Evolutionary conservation across 2,329 filamentous ascomycete genomes (phyloP).

Genomic region (Claviceps paspali): DNA sequence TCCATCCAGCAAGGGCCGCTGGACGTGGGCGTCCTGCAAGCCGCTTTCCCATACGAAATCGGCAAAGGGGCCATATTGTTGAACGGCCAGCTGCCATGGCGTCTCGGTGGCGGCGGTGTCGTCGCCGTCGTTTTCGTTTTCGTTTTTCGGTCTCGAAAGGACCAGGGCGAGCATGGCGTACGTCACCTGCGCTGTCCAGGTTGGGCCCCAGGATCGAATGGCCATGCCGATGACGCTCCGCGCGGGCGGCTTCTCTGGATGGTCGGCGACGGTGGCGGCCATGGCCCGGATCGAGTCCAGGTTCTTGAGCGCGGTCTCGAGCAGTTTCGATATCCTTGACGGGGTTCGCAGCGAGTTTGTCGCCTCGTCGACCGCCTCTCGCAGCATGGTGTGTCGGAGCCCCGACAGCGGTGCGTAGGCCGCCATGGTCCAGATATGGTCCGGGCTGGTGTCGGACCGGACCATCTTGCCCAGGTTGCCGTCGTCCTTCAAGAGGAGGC

Average conservation of each 20-base stretch:
- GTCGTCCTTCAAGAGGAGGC: neutral
- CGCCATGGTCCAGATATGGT: slow-evolving; percentile 8
- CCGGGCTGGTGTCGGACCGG: neutral
- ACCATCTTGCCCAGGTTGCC: slow-evolving; percentile 6
- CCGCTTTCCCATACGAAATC: slow-evolving; percentile 3
- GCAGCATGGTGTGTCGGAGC: slow-evolving; percentile 3
- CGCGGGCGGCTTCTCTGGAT: neutral
- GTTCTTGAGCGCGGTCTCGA: slow-evolving; percentile 5
- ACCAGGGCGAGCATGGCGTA: slow-evolving; percentile 4
- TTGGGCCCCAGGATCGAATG: slow-evolving; percentile 8
- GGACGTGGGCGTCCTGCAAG: slow-evolving; percentile 4
- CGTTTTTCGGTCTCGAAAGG: slow-evolving; percentile 1
- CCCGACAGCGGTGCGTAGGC: slow-evolving; percentile 7
- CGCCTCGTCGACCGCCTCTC: slow-evolving; percentile 7
- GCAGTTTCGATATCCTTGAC: slow-evolving; percentile 4
- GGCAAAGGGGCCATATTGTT: slow-evolving; percentile 3
- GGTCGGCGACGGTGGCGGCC: neutral
- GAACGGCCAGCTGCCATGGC: neutral
- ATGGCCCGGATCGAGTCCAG: slow-evolving; percentile 5
- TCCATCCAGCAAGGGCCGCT: slow-evolving; percentile 6
- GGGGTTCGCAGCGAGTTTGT: slow-evolving; percentile 5
- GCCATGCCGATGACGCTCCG: slow-evolving; percentile 8
- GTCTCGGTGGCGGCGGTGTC: neutral
- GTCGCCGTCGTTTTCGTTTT: neutral
- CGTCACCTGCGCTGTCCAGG: slow-evolving; percentile 7